phyloP scores from a whole-genome alignment of 2,329 filamentous ascomycete genomes.

The Colletotrichum tanaceti region DNA sequence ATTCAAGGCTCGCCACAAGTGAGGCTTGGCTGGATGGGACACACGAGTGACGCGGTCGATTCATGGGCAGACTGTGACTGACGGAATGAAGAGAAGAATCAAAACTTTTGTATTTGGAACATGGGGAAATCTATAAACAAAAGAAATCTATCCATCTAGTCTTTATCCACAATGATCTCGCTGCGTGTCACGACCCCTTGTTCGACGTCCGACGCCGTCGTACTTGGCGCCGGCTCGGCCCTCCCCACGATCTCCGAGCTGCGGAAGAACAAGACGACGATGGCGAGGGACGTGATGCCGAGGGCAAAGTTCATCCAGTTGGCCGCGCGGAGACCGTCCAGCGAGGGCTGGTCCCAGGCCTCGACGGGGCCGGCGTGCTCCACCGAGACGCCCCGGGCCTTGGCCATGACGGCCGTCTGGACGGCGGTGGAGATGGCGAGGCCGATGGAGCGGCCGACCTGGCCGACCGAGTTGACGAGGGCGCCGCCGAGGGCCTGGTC shows the following conservation, averaged over 20 bases:
- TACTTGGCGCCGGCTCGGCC: conserved; percentile 39
- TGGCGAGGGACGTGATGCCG: conserved; percentile 54
- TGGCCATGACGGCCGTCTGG: conserved; percentile 71
- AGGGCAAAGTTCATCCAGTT: conserved; percentile 66
- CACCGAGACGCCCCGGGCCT: conserved; percentile 57
- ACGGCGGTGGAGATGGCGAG: conserved; percentile 73
- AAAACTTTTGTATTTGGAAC: conserved; percentile 20
- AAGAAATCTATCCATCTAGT: no score
- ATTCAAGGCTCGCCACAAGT: background rate
- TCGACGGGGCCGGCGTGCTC: conserved; percentile 56
- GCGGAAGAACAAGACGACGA: conserved; percentile 62
- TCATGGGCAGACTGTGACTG: no score
- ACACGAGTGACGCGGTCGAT: no score
- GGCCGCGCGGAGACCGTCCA: conserved; percentile 61
- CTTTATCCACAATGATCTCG: conserved; percentile 12
- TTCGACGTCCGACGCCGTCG: conserved; percentile 37
- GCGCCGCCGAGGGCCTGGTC: conserved; percentile 77
- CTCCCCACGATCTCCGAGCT: conserved; percentile 65
- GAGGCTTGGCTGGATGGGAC: background rate
- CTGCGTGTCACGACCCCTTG: conserved; percentile 37
- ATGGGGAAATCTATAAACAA: no score
- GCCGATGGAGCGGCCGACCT: conserved; percentile 73
- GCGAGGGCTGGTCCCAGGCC: conserved; percentile 58
- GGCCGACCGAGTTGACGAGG: conserved; percentile 73
- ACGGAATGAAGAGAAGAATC: conserved; percentile 1